Evolutionary conservation across 1,139 yeast genomes (phyloP), one percentile per base, ranked within the genome.

Genomic region (Magnusiomyces suaveolens): DNA sequence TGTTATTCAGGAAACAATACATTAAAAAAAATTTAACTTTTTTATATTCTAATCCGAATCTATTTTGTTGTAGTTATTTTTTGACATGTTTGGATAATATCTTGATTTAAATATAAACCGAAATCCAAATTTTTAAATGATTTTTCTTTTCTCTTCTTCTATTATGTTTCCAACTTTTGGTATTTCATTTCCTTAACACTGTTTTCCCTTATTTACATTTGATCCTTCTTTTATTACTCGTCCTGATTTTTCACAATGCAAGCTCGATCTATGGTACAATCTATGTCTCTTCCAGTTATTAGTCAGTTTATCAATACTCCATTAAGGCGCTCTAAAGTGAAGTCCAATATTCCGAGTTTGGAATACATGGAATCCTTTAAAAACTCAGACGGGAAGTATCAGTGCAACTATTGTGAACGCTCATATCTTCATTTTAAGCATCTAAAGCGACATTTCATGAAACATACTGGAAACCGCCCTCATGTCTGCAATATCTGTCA

Each of bases 331-430:
- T 43, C 25, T 12, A 48, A 43, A 41, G 32, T 44, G 6, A 48
- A 24, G 20, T 16, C 23, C 4, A 20, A 49, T 12, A 54, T 50
- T 14, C 55, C 52, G 6, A 44, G 51, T 25, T 52, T 36, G 21
- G 57, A 55, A 41, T 55, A 46, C 46, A 51, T 55, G 55, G 57
- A 55, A 24, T 48, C 53, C 4, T 55, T 50, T 32, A 58, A 56
- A 39, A 60, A 62, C 46, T 49, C 48, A 8, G 58, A 54, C 12
- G 65, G 64, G 6, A 61, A 60, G 41, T 62, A 54, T 44, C 60
- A 61, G 44, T 62, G 65, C 51, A 57, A 57, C 4, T 53, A 46
- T 20, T 56, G 58, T 48, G 53, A 54, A 47, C 51, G 51, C 33
- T 51, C 58, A 4, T 56, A 57, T 50, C 52, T 46, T 8, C 59